These are phyloP conservation scores for Fusarium tupiense DNA, from an alignment of 2,329 filamentous ascomycete genomes.

Conservation along the genomic window DNA sequence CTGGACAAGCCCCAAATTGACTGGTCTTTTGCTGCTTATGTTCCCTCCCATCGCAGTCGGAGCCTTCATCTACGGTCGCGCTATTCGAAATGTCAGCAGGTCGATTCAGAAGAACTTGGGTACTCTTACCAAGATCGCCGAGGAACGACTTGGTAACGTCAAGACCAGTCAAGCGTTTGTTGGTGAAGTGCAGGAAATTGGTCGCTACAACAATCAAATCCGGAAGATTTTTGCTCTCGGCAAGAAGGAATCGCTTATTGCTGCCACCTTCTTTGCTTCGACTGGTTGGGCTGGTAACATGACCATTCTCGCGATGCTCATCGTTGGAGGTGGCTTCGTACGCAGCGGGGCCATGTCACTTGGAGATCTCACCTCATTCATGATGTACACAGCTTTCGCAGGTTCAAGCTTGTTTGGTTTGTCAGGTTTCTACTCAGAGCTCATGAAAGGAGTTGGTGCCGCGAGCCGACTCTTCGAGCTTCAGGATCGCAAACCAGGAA, in stretches of 20 bases:
- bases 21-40: constrained; percentile 84
- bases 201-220: constrained; percentile 91
- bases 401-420: constrained; percentile 91
- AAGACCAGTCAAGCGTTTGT: constrained; percentile 97
- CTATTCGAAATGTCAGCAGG: constrained; percentile 88
- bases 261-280: constrained; percentile 86
- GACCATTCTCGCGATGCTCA: constrained; percentile 90
- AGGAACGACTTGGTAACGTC: constrained; percentile 96
- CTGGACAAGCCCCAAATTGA: constrained; percentile 93
- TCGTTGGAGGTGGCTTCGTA: constrained; percentile 91
- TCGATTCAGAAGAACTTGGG: constrained; percentile 95
- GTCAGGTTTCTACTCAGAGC: constrained; percentile 94
- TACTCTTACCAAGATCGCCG: constrained; percentile 93
- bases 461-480: constrained; percentile 96
- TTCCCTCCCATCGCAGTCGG: constrained; percentile 91
- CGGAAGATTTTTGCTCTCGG: constrained; percentile 92
- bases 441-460: constrained; percentile 98
- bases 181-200: constrained; percentile 89
- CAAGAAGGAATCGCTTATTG: constrained; percentile 85
- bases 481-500: constrained; percentile 87
- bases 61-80: constrained; percentile 90
- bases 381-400: constrained; percentile 96
- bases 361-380: constrained; percentile 92
- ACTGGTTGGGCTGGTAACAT: constrained; percentile 96
- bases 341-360: constrained; percentile 86